phyloP scores from a whole-genome alignment of 2,329 filamentous ascomycete genomes.

The Thielaviopsis punctulata region DNA sequence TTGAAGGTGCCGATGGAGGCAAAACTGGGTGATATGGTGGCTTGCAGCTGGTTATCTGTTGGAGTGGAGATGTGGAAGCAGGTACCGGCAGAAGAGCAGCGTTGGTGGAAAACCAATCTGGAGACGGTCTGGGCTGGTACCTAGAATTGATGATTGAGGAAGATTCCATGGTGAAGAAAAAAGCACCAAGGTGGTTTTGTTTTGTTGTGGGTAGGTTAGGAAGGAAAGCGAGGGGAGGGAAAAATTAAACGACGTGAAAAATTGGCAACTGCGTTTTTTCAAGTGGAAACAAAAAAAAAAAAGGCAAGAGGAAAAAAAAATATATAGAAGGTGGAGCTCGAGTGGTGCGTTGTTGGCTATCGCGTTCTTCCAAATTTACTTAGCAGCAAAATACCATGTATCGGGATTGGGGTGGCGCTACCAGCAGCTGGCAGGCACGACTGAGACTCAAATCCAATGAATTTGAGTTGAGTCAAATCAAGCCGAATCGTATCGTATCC shows the following conservation, averaged over 20 bases:
- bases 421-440: not conserved
- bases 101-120: not conserved
- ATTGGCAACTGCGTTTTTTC: not conserved
- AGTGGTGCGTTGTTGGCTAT: not conserved
- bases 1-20: not conserved
- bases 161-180: not conserved
- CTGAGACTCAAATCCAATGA: not conserved
- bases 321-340: not conserved
- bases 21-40: not conserved
- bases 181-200: too few relatives aligned
- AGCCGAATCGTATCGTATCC: not conserved
- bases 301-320: not conserved
- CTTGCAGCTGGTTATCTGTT: not conserved
- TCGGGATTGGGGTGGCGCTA: not conserved
- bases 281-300: not conserved
- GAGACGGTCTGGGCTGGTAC: not conserved
- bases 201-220: too few relatives aligned
- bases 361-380: not conserved
- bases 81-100: not conserved
- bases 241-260: not conserved
- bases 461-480: not conserved
- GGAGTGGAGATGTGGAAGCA: not conserved
- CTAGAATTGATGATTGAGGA: not conserved
- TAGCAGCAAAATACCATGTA: not conserved
- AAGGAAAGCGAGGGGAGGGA: not conserved